Evolutionary conservation across 2,329 filamentous ascomycete genomes (phyloP).

Genomic region (Coccinonectria pachysandricola): DNA sequence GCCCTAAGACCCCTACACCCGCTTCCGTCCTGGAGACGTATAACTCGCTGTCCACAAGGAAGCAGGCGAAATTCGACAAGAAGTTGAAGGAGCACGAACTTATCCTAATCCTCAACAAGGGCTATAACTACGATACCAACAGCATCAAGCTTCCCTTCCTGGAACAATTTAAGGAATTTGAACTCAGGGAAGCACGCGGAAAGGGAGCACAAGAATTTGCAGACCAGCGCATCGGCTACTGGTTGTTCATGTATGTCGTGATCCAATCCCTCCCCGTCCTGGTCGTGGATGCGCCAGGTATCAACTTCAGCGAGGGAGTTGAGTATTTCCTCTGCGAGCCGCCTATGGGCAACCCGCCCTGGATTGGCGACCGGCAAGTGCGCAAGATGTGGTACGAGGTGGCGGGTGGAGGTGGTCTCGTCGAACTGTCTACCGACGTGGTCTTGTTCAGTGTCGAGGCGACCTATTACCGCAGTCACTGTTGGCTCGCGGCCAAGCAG

Average conservation of each 20-base stretch:
- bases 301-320: constrained; percentile 59
- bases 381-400: constrained; percentile 67
- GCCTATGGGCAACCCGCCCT: constrained; percentile 61
- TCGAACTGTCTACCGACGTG: constrained; percentile 49
- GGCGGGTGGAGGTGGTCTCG: constrained; percentile 49
- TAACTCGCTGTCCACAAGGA: constrained; percentile 55
- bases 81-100: constrained; percentile 73
- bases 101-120: constrained; percentile 63
- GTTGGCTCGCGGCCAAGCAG: constrained; percentile 42
- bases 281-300: constrained; percentile 62
- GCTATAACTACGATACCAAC: constrained; percentile 68
- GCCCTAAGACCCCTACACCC: constrained; percentile 66
- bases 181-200: constrained; percentile 55
- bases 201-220: constrained; percentile 55
- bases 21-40: constrained; percentile 55
- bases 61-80: constrained; percentile 61
- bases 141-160: constrained; percentile 51
- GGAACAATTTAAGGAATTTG: constrained; percentile 59
- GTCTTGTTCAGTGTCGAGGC: constrained; percentile 52
- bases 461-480: constrained; percentile 48
- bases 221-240: constrained; percentile 65
- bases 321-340: constrained; percentile 77
- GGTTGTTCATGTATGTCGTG: constrained; percentile 72
- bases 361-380: constrained; percentile 56
- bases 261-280: constrained; percentile 70